These are phyloP conservation scores for Panus rudis DNA, from an alignment of 768 basidiomycete species.

Conservation along the genomic window DNA sequence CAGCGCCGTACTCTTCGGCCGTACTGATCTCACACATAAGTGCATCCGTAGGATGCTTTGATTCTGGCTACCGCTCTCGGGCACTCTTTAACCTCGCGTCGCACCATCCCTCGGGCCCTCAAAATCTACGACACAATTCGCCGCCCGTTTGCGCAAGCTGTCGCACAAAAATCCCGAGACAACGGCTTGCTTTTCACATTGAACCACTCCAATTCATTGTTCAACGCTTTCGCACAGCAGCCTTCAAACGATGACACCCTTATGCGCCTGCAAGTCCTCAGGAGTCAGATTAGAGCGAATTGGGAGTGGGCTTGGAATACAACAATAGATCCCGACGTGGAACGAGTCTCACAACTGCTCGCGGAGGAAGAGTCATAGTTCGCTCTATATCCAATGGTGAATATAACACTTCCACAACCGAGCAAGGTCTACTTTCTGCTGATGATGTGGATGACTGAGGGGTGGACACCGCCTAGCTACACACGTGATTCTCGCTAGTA, in stretches of 20 bases:
- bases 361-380: too few species aligned
- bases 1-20: not conserved
- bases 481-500: too few species aligned
- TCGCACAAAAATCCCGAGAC: conserved; percentile 20
- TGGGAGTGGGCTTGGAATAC: conserved; percentile 62
- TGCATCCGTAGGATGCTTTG: conserved; percentile 29
- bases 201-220: conserved; percentile 17
- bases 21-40: not conserved
- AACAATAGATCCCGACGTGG: conserved; percentile 34
- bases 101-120: conserved; percentile 17
- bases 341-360: too few species aligned
- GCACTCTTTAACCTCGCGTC: conserved; percentile 25
- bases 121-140: conserved; percentile 26
- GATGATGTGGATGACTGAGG: too few species aligned
- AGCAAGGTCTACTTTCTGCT: too few species aligned
- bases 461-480: too few species aligned
- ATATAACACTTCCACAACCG: too few species aligned
- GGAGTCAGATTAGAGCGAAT: conserved; percentile 35
- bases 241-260: conserved; percentile 21
- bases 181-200: conserved; percentile 23
- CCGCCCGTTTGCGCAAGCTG: conserved; percentile 21
- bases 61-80: conserved; percentile 35
- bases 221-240: conserved; percentile 5
- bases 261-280: conserved; percentile 32
- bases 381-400: too few species aligned